Evolutionary conservation across 2,329 filamentous ascomycete species (phyloP), one percentile per base, ranked within the genome.

Genomic region (Capronia coronata): DNA sequence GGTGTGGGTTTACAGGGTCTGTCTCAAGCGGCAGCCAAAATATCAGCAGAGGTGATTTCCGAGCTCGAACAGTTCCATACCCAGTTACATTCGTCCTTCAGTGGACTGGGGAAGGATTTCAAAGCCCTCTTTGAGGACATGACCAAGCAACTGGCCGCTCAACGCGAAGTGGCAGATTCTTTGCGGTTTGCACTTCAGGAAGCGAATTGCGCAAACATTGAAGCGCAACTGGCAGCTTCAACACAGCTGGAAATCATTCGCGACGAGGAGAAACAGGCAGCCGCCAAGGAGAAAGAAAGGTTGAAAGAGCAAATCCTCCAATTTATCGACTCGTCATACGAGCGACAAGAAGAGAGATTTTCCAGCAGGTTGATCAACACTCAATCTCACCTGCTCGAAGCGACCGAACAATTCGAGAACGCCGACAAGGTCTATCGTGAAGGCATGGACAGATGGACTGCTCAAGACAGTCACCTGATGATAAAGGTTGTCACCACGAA

Each of bases 1-100:
- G 87, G 87, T 2, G 83, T 89, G 62, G 91, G 90, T 7, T 74
- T 97, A 37, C 83, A 87, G 61, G 83, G 87, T 21, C 80, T 97
- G 18, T 89, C 89, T 1, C 78, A 78, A 9, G 88, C 90, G 8
- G 89, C 91, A 1, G 87, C 91, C 68, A 83, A 85, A 48, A 96
- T 97, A 55, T 88, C 89, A 0, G 86, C 84, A 10, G 91, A 94
- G 60, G 90, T 97, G 41, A 79, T 95, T 51, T 84, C 79, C 51
- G 91, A 97, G 67, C 77, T 98, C 52, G 79, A 82, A 25, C 77
- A 78, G n/a, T 94, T 97, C 62, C 88, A 96, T 65, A 79, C 75
- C 43, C 49, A 91, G 73, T 77, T 97, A 23, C 88, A 94, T 61
- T 71, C 79, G 10, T 96, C 91, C 0, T 96, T 95, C 66, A 85